These are phyloP conservation scores for Plasmopara viticola DNA, from an alignment of 352 stramenopile species.

Conservation along the genomic window DNA sequence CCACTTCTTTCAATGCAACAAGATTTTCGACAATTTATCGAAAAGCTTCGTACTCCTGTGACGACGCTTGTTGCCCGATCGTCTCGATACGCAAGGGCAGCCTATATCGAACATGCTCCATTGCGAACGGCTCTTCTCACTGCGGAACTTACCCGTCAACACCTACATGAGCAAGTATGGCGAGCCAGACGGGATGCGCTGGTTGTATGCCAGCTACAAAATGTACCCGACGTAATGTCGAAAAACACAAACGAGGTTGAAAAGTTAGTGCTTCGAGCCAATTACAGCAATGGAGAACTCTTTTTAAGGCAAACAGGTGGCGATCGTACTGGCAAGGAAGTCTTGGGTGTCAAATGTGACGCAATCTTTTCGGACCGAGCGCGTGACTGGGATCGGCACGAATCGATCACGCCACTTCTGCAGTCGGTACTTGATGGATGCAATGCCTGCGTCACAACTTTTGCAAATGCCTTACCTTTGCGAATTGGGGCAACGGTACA, in stretches of 20 bases:
- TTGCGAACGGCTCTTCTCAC: conserved; percentile 36
- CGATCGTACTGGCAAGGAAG: conserved; percentile 2
- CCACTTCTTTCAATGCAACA: conserved; percentile 47
- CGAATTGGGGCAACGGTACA: conserved; percentile 8
- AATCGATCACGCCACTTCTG: conserved; percentile 53
- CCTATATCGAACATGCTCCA: conserved; percentile 47
- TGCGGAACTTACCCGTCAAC: conserved; percentile 40
- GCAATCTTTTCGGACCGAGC: conserved; percentile 56
- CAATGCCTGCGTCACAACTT: conserved; percentile 64
- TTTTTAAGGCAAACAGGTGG: conserved; percentile 22
- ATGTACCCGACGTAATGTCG: conserved; percentile 9
- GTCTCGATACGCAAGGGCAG: conserved; percentile 37
- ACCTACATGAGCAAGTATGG: conserved; percentile 75
- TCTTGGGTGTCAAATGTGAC: conserved; percentile 49
- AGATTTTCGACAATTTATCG: conserved; percentile 46
- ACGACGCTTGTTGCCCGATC: conserved; percentile 43
- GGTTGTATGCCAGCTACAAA: conserved; percentile 63
- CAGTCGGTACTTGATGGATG: conserved; percentile 61
- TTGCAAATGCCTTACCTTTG: conserved; percentile 34
- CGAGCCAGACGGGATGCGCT: conserved; percentile 42
- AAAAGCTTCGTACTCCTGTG: conserved; percentile 44
- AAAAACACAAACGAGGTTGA: conserved; percentile 2
- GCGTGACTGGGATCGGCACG: conserved; percentile 49
- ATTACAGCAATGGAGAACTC: conserved; percentile 53
- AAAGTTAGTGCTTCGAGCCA: conserved; percentile 35